Percentiles rank a stretch among this genome's conserved stretches.
These are phyloP conservation scores for Fusarium penzigii DNA, from an alignment of 2,329 filamentous ascomycete species.

Conservation along the genomic window DNA sequence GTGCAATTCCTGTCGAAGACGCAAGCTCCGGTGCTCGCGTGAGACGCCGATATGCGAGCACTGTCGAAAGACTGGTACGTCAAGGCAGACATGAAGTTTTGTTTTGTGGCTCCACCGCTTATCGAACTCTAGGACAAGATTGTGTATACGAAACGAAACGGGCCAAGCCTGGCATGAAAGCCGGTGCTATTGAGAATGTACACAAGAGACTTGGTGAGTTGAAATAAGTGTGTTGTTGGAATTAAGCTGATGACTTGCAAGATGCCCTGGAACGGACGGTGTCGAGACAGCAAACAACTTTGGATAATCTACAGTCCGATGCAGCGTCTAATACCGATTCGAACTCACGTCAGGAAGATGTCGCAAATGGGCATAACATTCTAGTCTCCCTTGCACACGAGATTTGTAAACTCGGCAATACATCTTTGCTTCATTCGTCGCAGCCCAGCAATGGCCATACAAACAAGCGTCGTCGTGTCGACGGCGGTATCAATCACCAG, in stretches of 20 bases:
- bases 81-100: background rate
- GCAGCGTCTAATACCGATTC: background rate
- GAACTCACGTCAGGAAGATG: background rate
- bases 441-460: background rate
- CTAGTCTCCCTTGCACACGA: constrained; percentile 15
- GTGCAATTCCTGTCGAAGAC: constrained; percentile 5
- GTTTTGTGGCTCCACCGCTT: background rate
- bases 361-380: background rate
- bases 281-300: constrained; percentile 12
- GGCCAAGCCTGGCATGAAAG: constrained; percentile 39
- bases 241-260: background rate
- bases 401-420: constrained; percentile 4
- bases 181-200: constrained; percentile 38
- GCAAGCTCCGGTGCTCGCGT: constrained; percentile 6
- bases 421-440: background rate
- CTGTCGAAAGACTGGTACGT: constrained; percentile 4
- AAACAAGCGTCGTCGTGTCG: constrained; percentile 10
- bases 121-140: background rate
- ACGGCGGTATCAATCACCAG: background rate
- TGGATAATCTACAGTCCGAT: constrained; percentile 5
- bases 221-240: background rate
- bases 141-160: constrained; percentile 22
- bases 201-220: constrained; percentile 34
- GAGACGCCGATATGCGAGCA: constrained; percentile 2
- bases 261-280: constrained; percentile 14